Conservation (phyloP, 352 stramenopile genomes). For the Lagenidium giganteum region DNA sequence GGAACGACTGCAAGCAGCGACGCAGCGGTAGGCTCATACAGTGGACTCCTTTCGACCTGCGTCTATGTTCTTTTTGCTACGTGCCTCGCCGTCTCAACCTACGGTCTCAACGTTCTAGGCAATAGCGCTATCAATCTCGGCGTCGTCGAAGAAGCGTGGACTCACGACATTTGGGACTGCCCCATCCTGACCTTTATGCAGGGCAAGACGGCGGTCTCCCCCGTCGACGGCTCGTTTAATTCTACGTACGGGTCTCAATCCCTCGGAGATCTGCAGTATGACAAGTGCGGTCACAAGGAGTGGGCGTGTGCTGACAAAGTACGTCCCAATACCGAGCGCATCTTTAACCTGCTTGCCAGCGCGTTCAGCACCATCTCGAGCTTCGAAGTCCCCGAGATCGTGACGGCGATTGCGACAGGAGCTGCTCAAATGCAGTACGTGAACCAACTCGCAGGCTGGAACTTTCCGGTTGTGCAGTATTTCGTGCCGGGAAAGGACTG, state of each 20-base stretch:
- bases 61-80: constrained; percentile 14
- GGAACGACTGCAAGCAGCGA: constrained; percentile 1
- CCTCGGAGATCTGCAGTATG: constrained; percentile 15
- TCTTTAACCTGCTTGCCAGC: constrained; percentile 1
- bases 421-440: too few species aligned
- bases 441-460: constrained; percentile 18
- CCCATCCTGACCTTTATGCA: constrained; percentile 16
- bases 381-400: constrained; percentile 13
- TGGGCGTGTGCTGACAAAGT: constrained; percentile 10
- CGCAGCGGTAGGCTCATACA: not conserved
- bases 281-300: constrained; percentile 11
- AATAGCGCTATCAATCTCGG: constrained; percentile 14
- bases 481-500: constrained; percentile 2
- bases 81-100: constrained; percentile 11
- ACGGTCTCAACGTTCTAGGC: constrained; percentile 10
- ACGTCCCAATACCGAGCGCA: constrained; percentile 10
- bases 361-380: constrained; percentile 6
- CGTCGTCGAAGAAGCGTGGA: constrained; percentile 12
- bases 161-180: constrained; percentile 12
- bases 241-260: constrained; percentile 11
- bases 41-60: not conserved
- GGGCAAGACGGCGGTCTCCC: not conserved
- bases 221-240: not conserved
- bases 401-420: constrained; percentile 3
- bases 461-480: constrained; percentile 16